Conservation (phyloP, 2,329 filamentous ascomycete species). For the Myotisia sp. region DNA sequence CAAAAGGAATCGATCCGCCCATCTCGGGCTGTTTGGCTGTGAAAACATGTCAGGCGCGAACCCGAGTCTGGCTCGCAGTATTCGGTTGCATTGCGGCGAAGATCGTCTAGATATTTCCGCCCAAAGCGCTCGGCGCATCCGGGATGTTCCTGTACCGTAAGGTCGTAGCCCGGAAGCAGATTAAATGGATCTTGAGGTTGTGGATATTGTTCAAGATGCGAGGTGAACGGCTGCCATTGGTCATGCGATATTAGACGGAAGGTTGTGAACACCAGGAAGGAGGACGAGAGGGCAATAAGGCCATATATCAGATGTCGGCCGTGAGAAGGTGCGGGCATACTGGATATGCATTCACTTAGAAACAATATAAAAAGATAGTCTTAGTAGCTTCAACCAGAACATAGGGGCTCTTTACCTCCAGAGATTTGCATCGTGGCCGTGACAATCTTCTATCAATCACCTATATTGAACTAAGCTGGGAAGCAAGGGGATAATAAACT, state of each 20-base stretch:
- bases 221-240: no score
- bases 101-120: conserved; percentile 14
- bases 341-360: no score
- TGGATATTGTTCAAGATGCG: no score
- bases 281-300: neutral
- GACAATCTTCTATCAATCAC: no score
- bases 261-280: neutral
- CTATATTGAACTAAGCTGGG: no score
- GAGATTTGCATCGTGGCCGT: no score
- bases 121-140: conserved; percentile 10
- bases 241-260: no score
- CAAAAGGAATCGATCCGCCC: conserved; percentile 17
- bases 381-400: no score
- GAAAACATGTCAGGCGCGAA: conserved; percentile 19
- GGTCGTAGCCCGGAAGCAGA: neutral
- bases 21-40: conserved; percentile 13
- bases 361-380: no score
- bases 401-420: no score
- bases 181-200: neutral
- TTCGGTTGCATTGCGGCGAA: conserved; percentile 14
- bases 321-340: neutral
- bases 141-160: conserved; percentile 1
- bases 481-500: no score
- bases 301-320: neutral
- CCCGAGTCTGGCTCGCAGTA: conserved; percentile 14